Conservation (phyloP, 148 eudicot species). For the Oxyria digyna region DNA sequence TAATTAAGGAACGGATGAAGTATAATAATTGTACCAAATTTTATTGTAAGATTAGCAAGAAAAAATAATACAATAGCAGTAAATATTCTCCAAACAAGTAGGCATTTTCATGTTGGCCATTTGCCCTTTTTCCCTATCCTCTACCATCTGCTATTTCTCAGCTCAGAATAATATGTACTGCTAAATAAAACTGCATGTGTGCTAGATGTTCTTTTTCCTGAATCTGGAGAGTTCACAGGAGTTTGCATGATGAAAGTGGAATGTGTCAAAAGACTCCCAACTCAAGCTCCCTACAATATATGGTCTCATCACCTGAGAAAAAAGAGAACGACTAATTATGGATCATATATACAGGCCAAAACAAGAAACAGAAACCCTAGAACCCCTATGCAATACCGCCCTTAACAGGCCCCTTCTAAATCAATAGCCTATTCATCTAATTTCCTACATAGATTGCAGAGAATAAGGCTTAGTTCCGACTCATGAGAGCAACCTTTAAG, state of each 20-base stretch:
- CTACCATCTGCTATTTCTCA: not conserved
- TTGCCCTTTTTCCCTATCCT: not conserved
- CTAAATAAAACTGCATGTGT: not conserved
- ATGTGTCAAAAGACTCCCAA: not conserved
- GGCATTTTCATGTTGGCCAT: not conserved
- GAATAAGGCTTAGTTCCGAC: no score
- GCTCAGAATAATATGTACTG: not conserved
- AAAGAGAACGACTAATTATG: not conserved
- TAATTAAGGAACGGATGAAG: no score
- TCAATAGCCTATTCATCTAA: no score
- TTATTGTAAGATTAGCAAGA: not conserved
- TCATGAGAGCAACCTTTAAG: no score
- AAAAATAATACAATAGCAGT: not conserved
- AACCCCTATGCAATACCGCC: no score
- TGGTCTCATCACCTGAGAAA: not conserved
- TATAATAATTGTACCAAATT: not conserved
- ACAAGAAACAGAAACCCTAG: no score
- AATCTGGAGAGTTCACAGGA: not conserved
- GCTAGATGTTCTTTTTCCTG: not conserved
- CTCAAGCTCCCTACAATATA: not conserved
- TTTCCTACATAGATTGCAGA: no score
- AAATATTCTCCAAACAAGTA: not conserved
- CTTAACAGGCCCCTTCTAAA: no score
- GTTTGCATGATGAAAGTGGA: not conserved
- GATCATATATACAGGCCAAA: no score